Conservation (phyloP, 441 rosid genomes). For the Pelargonium cotyledonis region DNA sequence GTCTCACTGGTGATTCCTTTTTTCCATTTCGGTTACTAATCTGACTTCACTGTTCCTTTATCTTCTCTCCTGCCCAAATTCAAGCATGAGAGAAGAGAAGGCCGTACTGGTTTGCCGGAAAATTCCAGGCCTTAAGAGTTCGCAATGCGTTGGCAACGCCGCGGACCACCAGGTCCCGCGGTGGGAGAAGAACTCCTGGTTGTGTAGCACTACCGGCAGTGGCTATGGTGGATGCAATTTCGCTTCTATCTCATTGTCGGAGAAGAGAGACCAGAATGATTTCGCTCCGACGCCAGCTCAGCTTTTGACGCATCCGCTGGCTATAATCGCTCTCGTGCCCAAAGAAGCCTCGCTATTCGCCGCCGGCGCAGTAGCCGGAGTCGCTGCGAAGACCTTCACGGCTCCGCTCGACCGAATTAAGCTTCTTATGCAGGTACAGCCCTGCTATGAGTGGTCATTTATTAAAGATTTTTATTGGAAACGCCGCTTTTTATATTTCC, state of each 20-base stretch:
- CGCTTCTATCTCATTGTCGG: constrained; percentile 60
- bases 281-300: constrained; percentile 62
- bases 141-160: neutral
- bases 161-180: neutral
- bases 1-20: no score
- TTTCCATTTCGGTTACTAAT: no score
- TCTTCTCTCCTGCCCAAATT: constrained; percentile 1
- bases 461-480: no score
- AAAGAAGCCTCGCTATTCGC: constrained; percentile 65
- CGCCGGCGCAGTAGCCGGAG: constrained; percentile 93
- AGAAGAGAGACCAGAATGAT: constrained; percentile 38
- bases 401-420: constrained; percentile 97
- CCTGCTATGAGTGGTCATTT: neutral
- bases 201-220: neutral
- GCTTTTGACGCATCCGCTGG: constrained; percentile 74
- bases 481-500: neutral
- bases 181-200: neutral
- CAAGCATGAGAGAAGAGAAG: neutral
- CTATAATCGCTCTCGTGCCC: constrained; percentile 56
- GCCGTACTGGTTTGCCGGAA: neutral
- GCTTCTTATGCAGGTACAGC: constrained; percentile 81
- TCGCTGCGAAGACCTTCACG: constrained; percentile 85
- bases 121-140: neutral
- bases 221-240: constrained; percentile 33
- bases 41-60: neutral